phyloP scores from a whole-genome alignment of 2,329 filamentous ascomycete genomes.

The Fusarium subglutinans region DNA sequence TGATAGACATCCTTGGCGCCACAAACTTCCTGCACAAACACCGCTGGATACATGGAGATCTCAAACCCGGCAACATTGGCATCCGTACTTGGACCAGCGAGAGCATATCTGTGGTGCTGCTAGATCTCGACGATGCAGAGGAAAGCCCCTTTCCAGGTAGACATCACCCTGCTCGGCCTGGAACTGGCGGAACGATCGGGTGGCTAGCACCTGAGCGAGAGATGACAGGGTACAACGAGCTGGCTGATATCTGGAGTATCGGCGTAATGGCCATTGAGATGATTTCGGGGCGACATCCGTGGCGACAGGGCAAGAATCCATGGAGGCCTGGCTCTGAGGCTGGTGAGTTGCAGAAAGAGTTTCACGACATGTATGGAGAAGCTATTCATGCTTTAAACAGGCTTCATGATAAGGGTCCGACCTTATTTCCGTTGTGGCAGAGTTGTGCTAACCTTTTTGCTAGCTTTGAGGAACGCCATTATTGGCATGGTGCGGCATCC shows the following conservation, averaged over 20 bases:
- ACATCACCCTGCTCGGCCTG: neutral
- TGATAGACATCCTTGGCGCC: neutral
- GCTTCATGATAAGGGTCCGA: neutral
- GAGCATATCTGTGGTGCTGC: neutral
- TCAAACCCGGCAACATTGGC: neutral
- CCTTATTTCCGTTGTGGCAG: fast-evolving
- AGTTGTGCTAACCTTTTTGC: neutral
- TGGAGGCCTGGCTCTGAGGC: neutral
- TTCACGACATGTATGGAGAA: neutral
- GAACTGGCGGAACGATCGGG: neutral
- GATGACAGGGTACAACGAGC: neutral
- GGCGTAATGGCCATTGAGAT: neutral
- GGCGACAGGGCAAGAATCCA: neutral
- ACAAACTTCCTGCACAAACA: neutral
- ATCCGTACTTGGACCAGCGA: neutral
- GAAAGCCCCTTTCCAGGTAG: neutral
- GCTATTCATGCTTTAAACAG: fast-evolving
- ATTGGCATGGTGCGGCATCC: neutral
- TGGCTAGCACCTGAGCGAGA: neutral
- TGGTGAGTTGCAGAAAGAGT: neutral
- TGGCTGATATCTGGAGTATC: neutral
- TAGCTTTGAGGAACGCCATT: neutral
- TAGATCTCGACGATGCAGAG: neutral
- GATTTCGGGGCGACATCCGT: neutral
- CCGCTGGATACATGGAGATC: neutral